phyloP scores from a whole-genome alignment of 2,329 filamentous ascomycete genomes.

The Endoconidiophora laricicola region DNA sequence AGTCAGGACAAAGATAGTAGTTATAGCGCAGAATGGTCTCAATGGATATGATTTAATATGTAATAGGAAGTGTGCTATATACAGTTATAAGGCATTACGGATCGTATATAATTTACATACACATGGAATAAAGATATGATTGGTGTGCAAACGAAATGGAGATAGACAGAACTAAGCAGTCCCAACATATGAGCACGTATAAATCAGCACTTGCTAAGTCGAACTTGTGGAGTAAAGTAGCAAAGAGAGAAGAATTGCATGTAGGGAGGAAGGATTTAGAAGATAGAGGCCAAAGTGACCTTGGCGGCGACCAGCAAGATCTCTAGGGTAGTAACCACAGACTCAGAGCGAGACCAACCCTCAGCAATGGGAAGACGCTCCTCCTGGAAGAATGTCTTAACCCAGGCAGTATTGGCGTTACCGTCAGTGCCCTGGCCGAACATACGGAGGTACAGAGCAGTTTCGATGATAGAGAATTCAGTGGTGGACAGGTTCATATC shows the following conservation, averaged over 20 bases:
- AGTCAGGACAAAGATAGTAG: no score
- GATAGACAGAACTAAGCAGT: no score
- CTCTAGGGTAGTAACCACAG: neutral
- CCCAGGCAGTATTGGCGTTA: conserved; percentile 14
- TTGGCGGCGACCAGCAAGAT: neutral
- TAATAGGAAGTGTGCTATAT: no score
- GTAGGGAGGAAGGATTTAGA: neutral
- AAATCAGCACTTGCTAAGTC: no score
- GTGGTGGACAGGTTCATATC: conserved; percentile 7
- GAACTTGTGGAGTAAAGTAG: no score
- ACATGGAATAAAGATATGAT: no score
- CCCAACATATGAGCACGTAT: no score
- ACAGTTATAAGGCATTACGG: no score
- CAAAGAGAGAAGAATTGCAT: neutral
- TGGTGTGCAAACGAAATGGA: no score
- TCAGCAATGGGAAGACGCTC: conserved; percentile 12
- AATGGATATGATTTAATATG: no score
- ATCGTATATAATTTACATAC: no score
- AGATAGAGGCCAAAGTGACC: conserved; percentile 2
- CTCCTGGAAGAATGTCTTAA: conserved; percentile 14
- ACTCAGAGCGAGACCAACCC: conserved; percentile 5
- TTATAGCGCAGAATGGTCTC: no score
- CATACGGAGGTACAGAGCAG: conserved; percentile 15
- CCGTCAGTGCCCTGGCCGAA: conserved; percentile 15
- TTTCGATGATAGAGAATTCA: conserved; percentile 16